Conservation (phyloP, 2,329 filamentous ascomycete species). For the Dactylonectria estremocensis region DNA sequence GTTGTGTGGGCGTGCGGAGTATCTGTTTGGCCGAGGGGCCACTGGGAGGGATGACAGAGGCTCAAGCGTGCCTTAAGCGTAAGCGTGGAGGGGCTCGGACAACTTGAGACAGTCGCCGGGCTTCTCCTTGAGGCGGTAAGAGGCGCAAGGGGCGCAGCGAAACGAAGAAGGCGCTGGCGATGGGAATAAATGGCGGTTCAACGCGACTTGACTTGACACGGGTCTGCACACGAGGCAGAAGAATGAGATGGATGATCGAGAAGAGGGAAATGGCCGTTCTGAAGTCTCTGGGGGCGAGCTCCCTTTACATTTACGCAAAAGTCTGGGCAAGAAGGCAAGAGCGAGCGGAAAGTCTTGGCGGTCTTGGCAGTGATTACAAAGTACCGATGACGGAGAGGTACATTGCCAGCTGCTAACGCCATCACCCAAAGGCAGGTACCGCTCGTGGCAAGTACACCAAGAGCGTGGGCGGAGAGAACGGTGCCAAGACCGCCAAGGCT, state of each 20-base stretch:
- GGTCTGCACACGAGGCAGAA: conserved; percentile 14
- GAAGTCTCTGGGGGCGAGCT: conserved; percentile 50
- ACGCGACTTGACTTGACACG: conserved; percentile 10
- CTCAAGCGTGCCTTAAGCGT: conserved; percentile 24
- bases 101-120: conserved; percentile 22
- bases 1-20: conserved; percentile 30
- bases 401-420: too few species aligned
- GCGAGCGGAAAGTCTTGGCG: conserved; percentile 58
- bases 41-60: conserved; percentile 34
- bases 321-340: conserved; percentile 54
- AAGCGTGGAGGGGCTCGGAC: conserved; percentile 14
- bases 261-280: conserved; percentile 41
- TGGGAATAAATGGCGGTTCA: conserved; percentile 1
- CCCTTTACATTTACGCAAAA: conserved; percentile 56
- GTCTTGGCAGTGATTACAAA: conserved; percentile 47
- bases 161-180: neutral
- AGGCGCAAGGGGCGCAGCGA: conserved; percentile 20
- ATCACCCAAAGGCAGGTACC: too few species aligned
- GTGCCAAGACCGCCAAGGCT: conserved; percentile 58
- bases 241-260: conserved; percentile 40
- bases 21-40: conserved; percentile 40
- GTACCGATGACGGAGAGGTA: conserved; percentile 38
- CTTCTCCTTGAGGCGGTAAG: conserved; percentile 12
- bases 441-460: conserved; percentile 35
- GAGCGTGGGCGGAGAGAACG: conserved; percentile 46